phyloP scores from a whole-genome alignment of 106 monocot species.

The Acorus gramineus region DNA sequence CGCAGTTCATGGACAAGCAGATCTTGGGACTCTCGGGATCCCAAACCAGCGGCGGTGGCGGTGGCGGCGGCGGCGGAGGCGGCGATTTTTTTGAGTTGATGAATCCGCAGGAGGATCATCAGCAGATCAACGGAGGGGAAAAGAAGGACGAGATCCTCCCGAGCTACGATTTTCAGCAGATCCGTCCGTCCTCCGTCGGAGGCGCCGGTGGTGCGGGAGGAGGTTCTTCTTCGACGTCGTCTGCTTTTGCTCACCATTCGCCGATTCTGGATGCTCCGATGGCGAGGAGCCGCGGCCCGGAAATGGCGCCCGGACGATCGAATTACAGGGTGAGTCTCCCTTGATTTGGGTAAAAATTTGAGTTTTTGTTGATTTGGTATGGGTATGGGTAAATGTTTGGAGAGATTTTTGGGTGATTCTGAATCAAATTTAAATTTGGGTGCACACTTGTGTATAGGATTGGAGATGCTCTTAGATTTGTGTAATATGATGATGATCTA shows the following conservation, averaged over 20 bases:
- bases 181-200: conserved; percentile 19
- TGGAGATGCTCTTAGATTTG: too few species aligned
- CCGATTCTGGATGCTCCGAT: too few species aligned
- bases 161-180: conserved; percentile 86
- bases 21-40: conserved; percentile 35
- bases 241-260: background rate
- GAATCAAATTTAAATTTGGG: too few species aligned
- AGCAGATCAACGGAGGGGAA: conserved; percentile 3
- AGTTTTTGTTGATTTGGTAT: too few species aligned
- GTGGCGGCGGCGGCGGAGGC: background rate
- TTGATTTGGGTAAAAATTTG: too few species aligned
- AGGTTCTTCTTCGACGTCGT: conserved; percentile 13
- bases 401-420: too few species aligned
- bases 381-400: too few species aligned
- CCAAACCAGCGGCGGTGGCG: conserved; percentile 3
- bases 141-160: conserved; percentile 54
- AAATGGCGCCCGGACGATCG: conserved; percentile 6
- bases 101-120: conserved; percentile 29
- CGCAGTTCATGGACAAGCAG: conserved; percentile 73
- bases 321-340: background rate
- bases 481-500: too few species aligned
- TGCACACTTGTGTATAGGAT: too few species aligned
- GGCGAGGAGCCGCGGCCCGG: conserved; percentile 19
- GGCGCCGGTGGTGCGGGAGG: too few species aligned
- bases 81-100: conserved; percentile 40